Evolutionary conservation across 495 filamentous ascomycete genomes (phyloP), one percentile per base, ranked within the genome.

Genomic region (Friedmanniomyces simplex): DNA sequence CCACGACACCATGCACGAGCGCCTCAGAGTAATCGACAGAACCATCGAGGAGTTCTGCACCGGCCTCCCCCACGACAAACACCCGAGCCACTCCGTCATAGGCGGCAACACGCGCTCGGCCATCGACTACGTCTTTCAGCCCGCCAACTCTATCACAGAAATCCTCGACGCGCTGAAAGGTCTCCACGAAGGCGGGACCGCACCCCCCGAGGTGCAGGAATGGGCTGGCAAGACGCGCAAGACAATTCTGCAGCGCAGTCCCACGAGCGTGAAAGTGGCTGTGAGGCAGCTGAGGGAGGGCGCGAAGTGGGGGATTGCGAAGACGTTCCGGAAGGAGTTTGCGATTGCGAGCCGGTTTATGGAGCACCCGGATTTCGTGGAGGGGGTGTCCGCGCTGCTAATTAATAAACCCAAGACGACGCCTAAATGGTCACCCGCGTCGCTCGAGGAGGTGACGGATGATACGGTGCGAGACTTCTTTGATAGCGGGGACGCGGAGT

Each of bases 11-110:
- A 73, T 86, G 42, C 61, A 72, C 25, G 71, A 83, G 25, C 83
- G 89, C 10, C 73, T 87, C 55, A 68, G 73, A 30, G 75, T 87
- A 63, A 84, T 98, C 70, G 82, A 94, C 75, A 75, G 73, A 63
- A 96, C 93, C 50, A 89, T 98, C 66, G 87, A 91, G 51, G 93
- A 98, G 72, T 97, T 83, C 73, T 79, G 77, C 57, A 88, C 88
- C 24, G 90, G 89, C 28, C 74, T 98, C 30, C 70, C 71, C 12
- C 72, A 81, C 58, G 77, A 85, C 66, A 77, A 79, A 25, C 84
- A 86, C 42, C 67, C 72, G 1, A 66, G 91, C 42, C 72, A 72
- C 28, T 21, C 50, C 11, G 41, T 55, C 34, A 46, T 60, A 1
- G 56, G 34, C 10, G 89, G 89, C 49, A 68, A 78, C 50, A 67